Base-by-base conservation (phyloP, 2,329 filamentous ascomycete species). In the Colletotrichum zoysiae region DNA sequence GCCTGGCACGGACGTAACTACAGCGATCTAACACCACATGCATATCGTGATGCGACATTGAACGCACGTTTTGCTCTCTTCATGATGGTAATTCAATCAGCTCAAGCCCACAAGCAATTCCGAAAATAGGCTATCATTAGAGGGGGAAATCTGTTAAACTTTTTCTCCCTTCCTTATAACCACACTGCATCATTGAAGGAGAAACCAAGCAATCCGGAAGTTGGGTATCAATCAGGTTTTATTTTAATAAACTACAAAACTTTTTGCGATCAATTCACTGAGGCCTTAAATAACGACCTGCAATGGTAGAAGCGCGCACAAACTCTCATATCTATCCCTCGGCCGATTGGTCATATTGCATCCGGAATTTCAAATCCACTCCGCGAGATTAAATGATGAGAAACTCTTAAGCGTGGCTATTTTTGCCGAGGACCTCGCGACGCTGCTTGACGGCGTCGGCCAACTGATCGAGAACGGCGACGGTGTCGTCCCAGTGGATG, bases 401-500 rank as follows among this genome's bases (percentile, higher is more conserved):
- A 12, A 38, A 8, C 16, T 33, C 6, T 67, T 44, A 74, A 51
- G 73, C 65, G 16, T 68, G 61, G 9, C 61, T 57, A 23, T 74
- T 74, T 40, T 42, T 66, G 30, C 58, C 23, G 8, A 78, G 74
- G 5, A 84, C 75, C 71, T 86, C 88, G 80, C 93, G 89, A 77
- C 94, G 89, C 80, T 92, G 88, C 79, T 91, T 91, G 65, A 98
- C 94, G 38, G 95, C 93, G 65, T 91, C 88, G 23, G 95, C 95
- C 56, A 99, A 88, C 62, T 86, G 86, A 75, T 92, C 92, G 14
- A 98, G 89, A 2, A 95, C 92, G 0, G 85, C 84, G 77, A 95
- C 91, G 4, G 96, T 98, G 77, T 97, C 94, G 74, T 95, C 90
- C 95, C 95, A 98, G 82, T 91, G 87, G 80, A 99, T 98, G 84